These are phyloP conservation scores for Ramaria rubella DNA, from an alignment of 768 basidiomycete species.

Conservation along the genomic window DNA sequence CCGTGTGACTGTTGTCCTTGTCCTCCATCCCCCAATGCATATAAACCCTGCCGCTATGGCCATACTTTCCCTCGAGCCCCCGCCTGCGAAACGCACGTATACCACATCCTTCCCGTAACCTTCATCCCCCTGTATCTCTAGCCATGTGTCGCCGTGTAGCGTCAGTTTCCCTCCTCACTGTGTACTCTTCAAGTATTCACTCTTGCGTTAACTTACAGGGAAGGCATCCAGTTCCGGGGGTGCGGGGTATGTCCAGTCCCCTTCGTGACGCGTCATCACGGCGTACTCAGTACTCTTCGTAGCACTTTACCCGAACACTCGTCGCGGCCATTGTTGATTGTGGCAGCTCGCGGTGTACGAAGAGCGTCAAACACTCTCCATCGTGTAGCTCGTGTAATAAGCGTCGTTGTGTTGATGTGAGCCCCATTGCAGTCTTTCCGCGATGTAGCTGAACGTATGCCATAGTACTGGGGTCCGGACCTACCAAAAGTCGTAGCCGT, in stretches of 20 bases:
- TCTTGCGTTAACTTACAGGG: neutral
- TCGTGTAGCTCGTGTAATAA: neutral
- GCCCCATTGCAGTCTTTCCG: neutral
- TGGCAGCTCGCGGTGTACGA: conserved; percentile 55
- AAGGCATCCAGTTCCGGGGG: neutral
- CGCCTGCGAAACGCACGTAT: neutral
- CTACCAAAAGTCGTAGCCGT: neutral
- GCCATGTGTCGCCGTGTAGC: conserved; percentile 4
- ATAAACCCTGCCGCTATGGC: neutral
- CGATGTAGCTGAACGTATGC: neutral
- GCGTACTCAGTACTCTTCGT: neutral
- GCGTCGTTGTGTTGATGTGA: neutral
- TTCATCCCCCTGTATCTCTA: neutral
- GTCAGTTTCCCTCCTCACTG: neutral
- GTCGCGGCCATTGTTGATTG: conserved; percentile 73
- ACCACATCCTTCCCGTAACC: neutral
- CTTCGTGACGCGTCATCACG: neutral
- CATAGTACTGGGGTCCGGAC: neutral
- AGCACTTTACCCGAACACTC: conserved; percentile 78
- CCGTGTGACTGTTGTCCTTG: neutral
- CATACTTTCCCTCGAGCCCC: neutral
- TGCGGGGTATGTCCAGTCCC: neutral
- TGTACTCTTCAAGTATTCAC: neutral
- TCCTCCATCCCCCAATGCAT: neutral
- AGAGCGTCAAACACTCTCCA: conserved; percentile 34